Evolutionary conservation across 2,329 filamentous ascomycete genomes (phyloP), one percentile per base, ranked within the genome.

Genomic region (Botrytis paeoniae): DNA sequence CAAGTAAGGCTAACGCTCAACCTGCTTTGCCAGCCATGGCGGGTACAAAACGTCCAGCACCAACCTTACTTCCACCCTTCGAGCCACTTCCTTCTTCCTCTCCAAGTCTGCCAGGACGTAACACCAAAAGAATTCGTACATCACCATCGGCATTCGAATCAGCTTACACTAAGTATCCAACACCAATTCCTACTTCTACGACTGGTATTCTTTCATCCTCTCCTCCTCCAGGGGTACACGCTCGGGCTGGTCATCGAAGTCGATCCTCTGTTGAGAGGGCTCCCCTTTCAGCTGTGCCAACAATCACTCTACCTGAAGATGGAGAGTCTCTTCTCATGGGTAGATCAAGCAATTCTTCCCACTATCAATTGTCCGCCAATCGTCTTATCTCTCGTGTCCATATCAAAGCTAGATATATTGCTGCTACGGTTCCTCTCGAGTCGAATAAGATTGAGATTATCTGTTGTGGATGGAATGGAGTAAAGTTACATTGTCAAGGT

Each of bases 401-500:
- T 81, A 92, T 98, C 82, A 92, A 93, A 83, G 95, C 94, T 75
- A 89, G 91, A 70, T 99, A 95, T 82, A 89, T 95, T 75, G 87
- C 92, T 35, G 89, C 93, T 20, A 84, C 87, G 32, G 86, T 88
- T 72, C 88, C 88, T 8, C 87, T 93, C 78, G 90, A 93, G 77
- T 87, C 89, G 75, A 93, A 92, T 81, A 91, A 90, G 82, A 89
- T 99, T 64, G 93, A 97, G 82, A 92, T 99, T 78, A 87, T 93
- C 79, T 99, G 96, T 85, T 89, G 92, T 79, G 96, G 96, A 35
- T 98, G 95, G 95, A 99, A 99, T 82, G 96, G 96, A 25, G 86
- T 96, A 77, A 97, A 94, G 84, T 84, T 99, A 77, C 94, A 97
- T 83, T 98, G 94, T 85, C 92, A 95, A 83, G 94, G 94, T 73